These are phyloP conservation scores for Inosperma sp. DNA, from an alignment of 768 basidiomycete genomes.

Conservation along the genomic window DNA sequence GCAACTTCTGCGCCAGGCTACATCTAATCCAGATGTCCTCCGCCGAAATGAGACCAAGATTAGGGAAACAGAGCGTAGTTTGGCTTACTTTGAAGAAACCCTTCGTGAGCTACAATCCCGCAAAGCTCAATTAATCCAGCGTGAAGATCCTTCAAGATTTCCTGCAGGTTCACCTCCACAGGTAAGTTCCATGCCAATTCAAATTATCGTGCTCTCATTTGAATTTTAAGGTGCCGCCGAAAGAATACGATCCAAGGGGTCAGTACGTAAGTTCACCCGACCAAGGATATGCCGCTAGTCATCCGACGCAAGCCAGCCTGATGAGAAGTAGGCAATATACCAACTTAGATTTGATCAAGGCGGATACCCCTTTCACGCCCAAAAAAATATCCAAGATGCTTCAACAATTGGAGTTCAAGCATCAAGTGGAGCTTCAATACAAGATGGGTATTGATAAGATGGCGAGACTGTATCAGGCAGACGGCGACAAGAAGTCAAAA, in stretches of 20 bases:
- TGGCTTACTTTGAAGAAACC: slow-evolving; percentile 85
- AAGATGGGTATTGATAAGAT: slow-evolving; percentile 99
- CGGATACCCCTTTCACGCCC: slow-evolving; percentile 93
- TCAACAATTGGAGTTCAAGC: slow-evolving; percentile 98
- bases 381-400: slow-evolving; percentile 97
- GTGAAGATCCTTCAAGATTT: slow-evolving; percentile 52
- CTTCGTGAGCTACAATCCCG: slow-evolving; percentile 77
- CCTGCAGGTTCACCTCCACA: slow-evolving; percentile 41
- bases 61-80: slow-evolving; percentile 76
- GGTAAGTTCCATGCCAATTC: slow-evolving; percentile 26
- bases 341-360: slow-evolving; percentile 92
- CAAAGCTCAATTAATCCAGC: slow-evolving; percentile 60
- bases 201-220: slow-evolving; percentile 7
- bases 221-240: slow-evolving; percentile 45
- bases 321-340: slow-evolving; percentile 65
- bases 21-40: slow-evolving; percentile 81
- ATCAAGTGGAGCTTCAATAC: slow-evolving; percentile 97
- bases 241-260: slow-evolving; percentile 43
- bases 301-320: slow-evolving; percentile 34
- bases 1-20: slow-evolving; percentile 73
- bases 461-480: slow-evolving; percentile 92
- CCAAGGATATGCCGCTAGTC: slow-evolving; percentile 25
- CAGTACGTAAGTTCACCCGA: slow-evolving; percentile 39
- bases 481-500: slow-evolving; percentile 95
- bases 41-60: slow-evolving; percentile 80